Base-by-base conservation (phyloP, 352 stramenopile genomes). In the Phytopythium montanum region DNA sequence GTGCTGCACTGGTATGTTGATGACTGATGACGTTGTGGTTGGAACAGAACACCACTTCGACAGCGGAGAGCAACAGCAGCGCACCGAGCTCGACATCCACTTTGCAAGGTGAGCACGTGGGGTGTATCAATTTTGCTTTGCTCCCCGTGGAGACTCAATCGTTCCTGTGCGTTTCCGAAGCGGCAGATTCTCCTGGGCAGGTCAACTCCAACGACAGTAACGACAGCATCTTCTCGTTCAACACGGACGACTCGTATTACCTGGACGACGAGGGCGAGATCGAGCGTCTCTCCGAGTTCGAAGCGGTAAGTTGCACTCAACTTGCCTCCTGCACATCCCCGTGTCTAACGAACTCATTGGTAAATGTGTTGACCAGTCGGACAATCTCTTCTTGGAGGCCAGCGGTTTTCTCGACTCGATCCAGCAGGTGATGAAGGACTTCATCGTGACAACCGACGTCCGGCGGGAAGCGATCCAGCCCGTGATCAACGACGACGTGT, bases 321-420 rank as follows among this genome's bases (percentile, higher is more conserved):
- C n/a, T 52, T 29, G 38, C n/a, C 23, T 10, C 16, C 10, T 25
- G 5, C 58, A 1, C 8, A 23, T 34, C 60, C 5, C 56, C 1
- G 21, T 13, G 28, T 42, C 13, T 7, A 14, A 13, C 0, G 19
- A 23, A 29, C 36, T 45, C 7, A 41, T 56, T 23, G 25, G 25
- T 52, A 5, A 39, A 13, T 60, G 1, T 23, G 2, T 64, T 14
- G n/a, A 3, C 25, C 41, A 92, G 83, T 77, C 79, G 21, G 84
- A 93, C 31, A 78, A 72, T 42, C 76, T 81, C 19, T 91, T 93
- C 51, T 64, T 91, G 50, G 81, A 90, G 52, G 82, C 84, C 5
- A 90, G 73, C 65, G 79, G 76, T 3, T 86, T 91, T n/a, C 64
- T 90, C 19, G 84, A 91, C 58, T 92, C 84, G 10, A 90, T 91